Base-by-base conservation (phyloP, 345 rosid species). In the Euphorbia tirucalli region DNA sequence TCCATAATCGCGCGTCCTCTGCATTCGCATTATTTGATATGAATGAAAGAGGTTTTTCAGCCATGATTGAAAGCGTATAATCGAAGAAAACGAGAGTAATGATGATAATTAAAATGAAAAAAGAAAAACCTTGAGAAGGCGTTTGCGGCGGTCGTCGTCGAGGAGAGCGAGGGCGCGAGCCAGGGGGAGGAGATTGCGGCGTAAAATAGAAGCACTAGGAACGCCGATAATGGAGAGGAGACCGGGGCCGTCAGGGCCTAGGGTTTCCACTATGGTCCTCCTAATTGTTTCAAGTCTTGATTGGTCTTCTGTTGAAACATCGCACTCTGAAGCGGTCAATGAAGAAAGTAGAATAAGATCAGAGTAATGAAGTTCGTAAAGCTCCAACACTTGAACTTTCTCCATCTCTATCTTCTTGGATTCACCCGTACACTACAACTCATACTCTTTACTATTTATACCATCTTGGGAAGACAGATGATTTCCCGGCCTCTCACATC, bases 241-340 rank as follows among this genome's bases (percentile, higher is more conserved):
- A 11, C 93, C 97, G 0, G 96, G 91, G 54, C 97, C 97, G 4
- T 49, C 57, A 1, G 90, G 93, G 56, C 97, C 97, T 1, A 95
- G 83, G 68, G 85, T 84, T 79, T 88, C 89, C 88, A 88, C 77
- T 64, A 94, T 70, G 43, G 61, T 72, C 54, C 63, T 73, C 79
- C 82, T 81, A 61, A 88, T 50, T 37, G 67, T 24, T 13, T 81
- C 79, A 63, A 64, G 68, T 52, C 83, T 79, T 2, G 62, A 65
- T 68, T 90, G 90, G 61, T 90, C 90, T 55, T 75, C 77, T 13
- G 46, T 32, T 30, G 72, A 21, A n/a, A 65, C 31, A 73, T 61
- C 21, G 64, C 32, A 6, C 70, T 50, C 35, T 8, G 77, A 41
- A 8, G 63, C 5, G 0, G 72, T 57, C 3, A 86, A 84, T 32